Conservation (phyloP, 2,329 filamentous ascomycete species). For the Delphinella strobiligena region DNA sequence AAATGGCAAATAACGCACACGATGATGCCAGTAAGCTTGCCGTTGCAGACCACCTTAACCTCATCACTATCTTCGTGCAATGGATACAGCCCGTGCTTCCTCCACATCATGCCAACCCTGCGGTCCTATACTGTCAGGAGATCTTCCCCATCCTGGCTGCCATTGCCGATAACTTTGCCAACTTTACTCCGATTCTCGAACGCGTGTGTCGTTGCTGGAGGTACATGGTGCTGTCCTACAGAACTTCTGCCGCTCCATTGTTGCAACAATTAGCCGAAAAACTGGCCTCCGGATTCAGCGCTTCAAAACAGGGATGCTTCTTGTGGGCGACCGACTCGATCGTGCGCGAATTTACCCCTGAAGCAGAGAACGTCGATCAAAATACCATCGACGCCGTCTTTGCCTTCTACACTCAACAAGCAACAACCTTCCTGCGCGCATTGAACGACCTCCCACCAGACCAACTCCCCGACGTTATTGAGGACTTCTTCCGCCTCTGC, state of each 20-base stretch:
- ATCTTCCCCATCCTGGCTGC: constrained; percentile 79
- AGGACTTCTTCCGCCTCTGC: constrained; percentile 90
- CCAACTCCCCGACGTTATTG: constrained; percentile 73
- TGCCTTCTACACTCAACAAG: constrained; percentile 87
- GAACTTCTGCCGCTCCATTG: constrained; percentile 75
- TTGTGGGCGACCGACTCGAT: constrained; percentile 97
- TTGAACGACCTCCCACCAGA: constrained; percentile 71
- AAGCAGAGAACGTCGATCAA: constrained; percentile 70
- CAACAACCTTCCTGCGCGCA: constrained; percentile 76
- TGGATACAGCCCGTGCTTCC: constrained; percentile 62
- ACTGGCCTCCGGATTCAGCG: constrained; percentile 71
- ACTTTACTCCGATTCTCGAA: constrained; percentile 81
- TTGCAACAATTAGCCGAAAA: constrained; percentile 79
- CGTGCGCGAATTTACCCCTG: constrained; percentile 87
- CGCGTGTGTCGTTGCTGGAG: constrained; percentile 91
- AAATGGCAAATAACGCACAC: constrained; percentile 72
- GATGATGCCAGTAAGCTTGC: constrained; percentile 75
- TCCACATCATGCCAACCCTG: constrained; percentile 65
- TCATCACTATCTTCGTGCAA: constrained; percentile 85
- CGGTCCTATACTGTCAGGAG: constrained; percentile 92
- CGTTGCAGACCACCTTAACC: constrained; percentile 84
- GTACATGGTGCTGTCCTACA: constrained; percentile 92
- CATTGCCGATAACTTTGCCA: constrained; percentile 76
- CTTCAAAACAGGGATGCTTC: constrained; percentile 87
- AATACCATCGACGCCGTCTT: constrained; percentile 82